phyloP scores from a whole-genome alignment of 2,329 filamentous ascomycete species.

The Gaeumannomyces sp. region DNA sequence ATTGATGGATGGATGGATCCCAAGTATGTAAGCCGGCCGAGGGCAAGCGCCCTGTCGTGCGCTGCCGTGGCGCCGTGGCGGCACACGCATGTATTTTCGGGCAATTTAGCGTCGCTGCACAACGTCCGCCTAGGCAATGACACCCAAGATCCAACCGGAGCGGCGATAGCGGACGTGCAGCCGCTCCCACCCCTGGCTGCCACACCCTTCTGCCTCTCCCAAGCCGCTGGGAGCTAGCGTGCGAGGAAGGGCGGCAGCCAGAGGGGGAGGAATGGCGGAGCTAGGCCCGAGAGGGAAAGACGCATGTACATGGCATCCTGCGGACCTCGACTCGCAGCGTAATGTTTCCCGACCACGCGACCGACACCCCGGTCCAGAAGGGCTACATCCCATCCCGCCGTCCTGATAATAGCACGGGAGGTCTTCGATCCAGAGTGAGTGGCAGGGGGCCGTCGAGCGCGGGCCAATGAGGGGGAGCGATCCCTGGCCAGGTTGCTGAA shows the following conservation, averaged over 20 bases:
- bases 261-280: too few relatives aligned
- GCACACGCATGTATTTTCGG: not conserved
- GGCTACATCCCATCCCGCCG: not conserved
- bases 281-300: not conserved
- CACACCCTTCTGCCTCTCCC: not conserved
- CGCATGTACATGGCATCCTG: not conserved
- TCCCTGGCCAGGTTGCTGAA: not conserved
- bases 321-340: not conserved
- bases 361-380: not conserved
- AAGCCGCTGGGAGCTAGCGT: too few relatives aligned
- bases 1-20: not conserved
- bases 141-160: not conserved
- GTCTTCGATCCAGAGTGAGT: not conserved
- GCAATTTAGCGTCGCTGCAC: slow-evolving; percentile 1
- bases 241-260: too few relatives aligned
- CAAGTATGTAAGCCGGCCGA: not conserved
- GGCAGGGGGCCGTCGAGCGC: too few relatives aligned
- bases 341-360: not conserved
- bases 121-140: not conserved
- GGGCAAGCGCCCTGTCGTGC: not conserved
- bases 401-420: not conserved
- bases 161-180: slow-evolving; percentile 1
- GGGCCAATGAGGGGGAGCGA: not conserved
- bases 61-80: not conserved
- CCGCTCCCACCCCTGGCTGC: too few relatives aligned